Conservation (phyloP, 2,329 filamentous ascomycete species). For the Passalora sequoiae region DNA sequence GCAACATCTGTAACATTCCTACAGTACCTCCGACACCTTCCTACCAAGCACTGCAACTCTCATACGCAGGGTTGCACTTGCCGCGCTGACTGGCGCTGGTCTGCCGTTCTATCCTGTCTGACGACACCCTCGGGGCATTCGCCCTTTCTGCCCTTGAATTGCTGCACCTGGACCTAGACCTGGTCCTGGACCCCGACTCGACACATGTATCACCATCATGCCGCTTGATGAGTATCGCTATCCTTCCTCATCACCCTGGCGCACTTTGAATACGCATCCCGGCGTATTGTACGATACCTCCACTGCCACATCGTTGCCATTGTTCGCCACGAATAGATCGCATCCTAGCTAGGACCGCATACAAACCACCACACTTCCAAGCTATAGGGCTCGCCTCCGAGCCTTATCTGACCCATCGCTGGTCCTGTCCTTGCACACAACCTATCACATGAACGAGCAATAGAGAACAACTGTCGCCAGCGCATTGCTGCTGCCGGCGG, state of each 20-base stretch:
- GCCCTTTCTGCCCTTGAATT: not conserved
- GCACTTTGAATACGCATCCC: conserved; percentile 13
- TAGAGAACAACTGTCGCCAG: too few relatives aligned
- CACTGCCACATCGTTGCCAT: not conserved
- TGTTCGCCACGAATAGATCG: conserved; percentile 1
- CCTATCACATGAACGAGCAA: too few relatives aligned
- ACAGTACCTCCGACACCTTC: conserved; percentile 2
- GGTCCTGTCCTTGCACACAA: conserved; percentile 3
- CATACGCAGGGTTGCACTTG: too few relatives aligned
- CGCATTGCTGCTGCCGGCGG: too few relatives aligned
- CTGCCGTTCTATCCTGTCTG: conserved; percentile 4
- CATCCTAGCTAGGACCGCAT: not conserved
- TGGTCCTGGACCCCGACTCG: too few relatives aligned
- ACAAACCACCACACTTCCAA: not conserved
- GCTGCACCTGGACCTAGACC: conserved; percentile 2
- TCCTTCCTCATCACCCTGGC: conserved; percentile 12
- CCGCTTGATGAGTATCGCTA: conserved; percentile 9
- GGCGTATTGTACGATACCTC: conserved; percentile 10
- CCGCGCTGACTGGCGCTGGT: not conserved
- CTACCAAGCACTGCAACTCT: too few relatives aligned
- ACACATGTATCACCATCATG: conserved; percentile 16
- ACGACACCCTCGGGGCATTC: conserved; percentile 3
- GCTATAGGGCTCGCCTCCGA: not conserved
- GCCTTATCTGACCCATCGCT: conserved; percentile 2
- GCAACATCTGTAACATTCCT: not conserved